Percentiles rank a stretch among this genome's conserved stretches.
phyloP scores from a whole-genome alignment of 179 eudicot species.

The Spergularia azorica region DNA sequence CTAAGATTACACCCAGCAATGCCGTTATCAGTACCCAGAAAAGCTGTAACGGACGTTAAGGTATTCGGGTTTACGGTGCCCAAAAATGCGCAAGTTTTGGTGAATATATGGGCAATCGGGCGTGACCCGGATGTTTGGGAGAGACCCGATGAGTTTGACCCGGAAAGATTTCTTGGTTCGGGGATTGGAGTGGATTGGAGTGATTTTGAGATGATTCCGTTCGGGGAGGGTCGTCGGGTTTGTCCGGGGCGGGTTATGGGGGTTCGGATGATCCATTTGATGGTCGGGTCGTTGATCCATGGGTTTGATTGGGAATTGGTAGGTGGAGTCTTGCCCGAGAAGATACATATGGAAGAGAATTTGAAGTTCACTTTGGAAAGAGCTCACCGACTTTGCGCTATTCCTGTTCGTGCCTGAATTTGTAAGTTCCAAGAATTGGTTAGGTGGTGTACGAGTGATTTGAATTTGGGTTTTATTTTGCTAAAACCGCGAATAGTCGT shows the following conservation, averaged over 20 bases:
- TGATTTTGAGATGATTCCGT: conserved; percentile 20
- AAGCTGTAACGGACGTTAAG: conserved; percentile 25
- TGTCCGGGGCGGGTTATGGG: conserved; percentile 23
- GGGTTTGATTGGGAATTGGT: conserved; percentile 36
- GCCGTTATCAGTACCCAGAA: conserved; percentile 46
- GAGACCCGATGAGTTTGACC: conserved; percentile 17
- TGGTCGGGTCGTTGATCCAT: conserved; percentile 34
- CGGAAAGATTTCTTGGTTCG: conserved; percentile 17
- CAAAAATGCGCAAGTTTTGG: conserved; percentile 16
- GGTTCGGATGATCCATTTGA: conserved; percentile 29
- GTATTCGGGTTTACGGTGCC: conserved; percentile 15
- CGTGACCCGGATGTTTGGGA: conserved; percentile 11
- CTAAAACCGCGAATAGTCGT: too few relatives aligned
- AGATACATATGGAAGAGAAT: conserved; percentile 23
- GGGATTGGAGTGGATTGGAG: conserved; percentile 5
- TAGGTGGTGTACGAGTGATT: too few relatives aligned
- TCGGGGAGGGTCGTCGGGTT: conserved; percentile 12
- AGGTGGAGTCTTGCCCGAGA: conserved; percentile 8
- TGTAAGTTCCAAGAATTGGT: too few relatives aligned
- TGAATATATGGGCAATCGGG: conserved; percentile 20
- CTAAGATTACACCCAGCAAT: conserved; percentile 42
- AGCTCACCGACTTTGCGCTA: conserved; percentile 24
- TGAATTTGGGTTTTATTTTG: too few relatives aligned
- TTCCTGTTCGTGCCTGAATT: background rate
- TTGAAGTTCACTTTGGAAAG: conserved; percentile 24